These are phyloP conservation scores for Casuarina equisetifolia DNA, from an alignment of 306 rosid species.

Conservation along the genomic window DNA sequence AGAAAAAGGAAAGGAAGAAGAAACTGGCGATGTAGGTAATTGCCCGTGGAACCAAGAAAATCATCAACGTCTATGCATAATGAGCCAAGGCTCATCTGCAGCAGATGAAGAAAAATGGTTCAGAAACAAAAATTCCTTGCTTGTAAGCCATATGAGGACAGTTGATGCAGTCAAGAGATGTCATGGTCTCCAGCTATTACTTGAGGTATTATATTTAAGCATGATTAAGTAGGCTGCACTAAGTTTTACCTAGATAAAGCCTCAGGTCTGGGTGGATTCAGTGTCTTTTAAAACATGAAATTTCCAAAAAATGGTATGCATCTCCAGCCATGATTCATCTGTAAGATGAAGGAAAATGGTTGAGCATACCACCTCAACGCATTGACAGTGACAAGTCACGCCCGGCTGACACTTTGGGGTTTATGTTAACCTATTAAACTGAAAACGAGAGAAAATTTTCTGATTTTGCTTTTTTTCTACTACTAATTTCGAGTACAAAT, in stretches of 20 bases:
- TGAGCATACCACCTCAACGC: slow-evolving; percentile 1
- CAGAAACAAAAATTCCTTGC: background rate
- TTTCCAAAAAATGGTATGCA: background rate
- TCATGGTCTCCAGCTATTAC: background rate
- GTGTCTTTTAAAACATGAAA: background rate
- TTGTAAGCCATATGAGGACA: background rate
- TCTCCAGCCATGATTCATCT: slow-evolving; percentile 2
- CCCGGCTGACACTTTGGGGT: slow-evolving; percentile 6
- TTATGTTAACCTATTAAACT: slow-evolving; percentile 2
- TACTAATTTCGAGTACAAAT: slow-evolving; percentile 17
- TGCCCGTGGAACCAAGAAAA: background rate
- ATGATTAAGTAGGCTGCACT: too few relatives aligned
- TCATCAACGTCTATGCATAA: background rate
- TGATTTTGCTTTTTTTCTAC: slow-evolving; percentile 12
- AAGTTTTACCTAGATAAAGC: too few relatives aligned
- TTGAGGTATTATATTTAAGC: background rate
- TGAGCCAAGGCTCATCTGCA: background rate
- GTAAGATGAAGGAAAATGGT: slow-evolving; percentile 9
- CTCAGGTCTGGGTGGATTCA: too few relatives aligned
- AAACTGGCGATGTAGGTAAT: background rate
- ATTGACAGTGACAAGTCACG: slow-evolving; percentile 19
- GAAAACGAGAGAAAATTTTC: slow-evolving; percentile 3
- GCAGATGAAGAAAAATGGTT: background rate
- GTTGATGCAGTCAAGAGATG: background rate
- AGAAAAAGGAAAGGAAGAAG: background rate